Conservation (phyloP, 2,329 filamentous ascomycete species). For the Didymosphaeria variabile region DNA sequence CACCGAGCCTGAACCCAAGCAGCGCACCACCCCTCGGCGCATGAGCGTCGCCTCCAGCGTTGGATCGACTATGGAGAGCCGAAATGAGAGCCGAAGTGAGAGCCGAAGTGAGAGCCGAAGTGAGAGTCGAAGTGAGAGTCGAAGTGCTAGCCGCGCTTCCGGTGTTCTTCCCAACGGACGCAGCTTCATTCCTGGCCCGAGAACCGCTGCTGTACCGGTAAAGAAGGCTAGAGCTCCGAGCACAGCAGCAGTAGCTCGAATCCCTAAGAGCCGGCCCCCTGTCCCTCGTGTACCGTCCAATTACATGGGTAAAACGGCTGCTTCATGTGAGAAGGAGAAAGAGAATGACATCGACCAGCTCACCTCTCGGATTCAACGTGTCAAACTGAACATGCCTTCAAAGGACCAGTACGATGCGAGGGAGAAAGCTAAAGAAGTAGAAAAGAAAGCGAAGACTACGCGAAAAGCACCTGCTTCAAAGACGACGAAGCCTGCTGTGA, state of each 20-base stretch:
- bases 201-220: conserved; percentile 55
- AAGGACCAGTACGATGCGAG: conserved; percentile 65
- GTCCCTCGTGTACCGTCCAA: conserved; percentile 54
- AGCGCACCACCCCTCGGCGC: conserved; percentile 46
- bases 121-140: conserved; percentile 42
- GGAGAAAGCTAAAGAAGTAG: conserved; percentile 56
- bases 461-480: conserved; percentile 30
- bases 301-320: conserved; percentile 36
- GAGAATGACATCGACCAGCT: conserved; percentile 58
- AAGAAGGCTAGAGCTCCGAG: conserved; percentile 68
- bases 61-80: conserved; percentile 48
- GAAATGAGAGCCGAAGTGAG: conserved; percentile 35
- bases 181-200: conserved; percentile 33
- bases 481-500: conserved; percentile 29
- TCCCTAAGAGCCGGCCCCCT: conserved; percentile 50
- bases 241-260: conserved; percentile 43
- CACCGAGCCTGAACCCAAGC: conserved; percentile 31
- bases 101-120: conserved; percentile 42
- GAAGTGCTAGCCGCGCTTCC: conserved; percentile 46
- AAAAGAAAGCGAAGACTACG: conserved; percentile 50
- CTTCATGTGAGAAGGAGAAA: conserved; percentile 36
- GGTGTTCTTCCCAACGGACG: conserved; percentile 50
- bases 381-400: conserved; percentile 67
- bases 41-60: conserved; percentile 57
- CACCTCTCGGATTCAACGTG: conserved; percentile 63